These are phyloP conservation scores for Pyrenochaeta sp. DNA, from an alignment of 2,329 filamentous ascomycete species.

Conservation along the genomic window DNA sequence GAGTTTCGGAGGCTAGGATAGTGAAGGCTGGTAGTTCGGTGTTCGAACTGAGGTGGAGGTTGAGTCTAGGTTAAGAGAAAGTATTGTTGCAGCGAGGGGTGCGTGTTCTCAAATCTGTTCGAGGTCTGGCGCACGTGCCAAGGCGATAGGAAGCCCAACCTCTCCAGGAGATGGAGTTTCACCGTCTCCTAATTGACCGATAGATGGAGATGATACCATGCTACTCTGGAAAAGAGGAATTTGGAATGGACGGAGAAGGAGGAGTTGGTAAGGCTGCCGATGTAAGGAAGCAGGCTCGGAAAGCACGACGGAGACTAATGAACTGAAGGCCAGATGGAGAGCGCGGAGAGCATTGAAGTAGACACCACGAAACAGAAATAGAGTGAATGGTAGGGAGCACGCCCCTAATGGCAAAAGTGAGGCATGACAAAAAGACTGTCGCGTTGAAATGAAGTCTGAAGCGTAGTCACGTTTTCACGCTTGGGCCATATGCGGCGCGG, in stretches of 20 bases:
- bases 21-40: conserved; percentile 9
- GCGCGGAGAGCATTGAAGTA: conserved; percentile 1
- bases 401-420: conserved; percentile 4
- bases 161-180: conserved; percentile 2
- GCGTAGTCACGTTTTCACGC: conserved; percentile 28
- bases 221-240: conserved; percentile 10
- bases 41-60: conserved; percentile 2
- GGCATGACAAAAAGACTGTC: conserved; percentile 10
- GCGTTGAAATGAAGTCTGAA: conserved; percentile 18
- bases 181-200: conserved; percentile 1
- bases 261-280: conserved; percentile 27
- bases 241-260: conserved; percentile 17
- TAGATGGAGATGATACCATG: not conserved
- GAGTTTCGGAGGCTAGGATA: not conserved
- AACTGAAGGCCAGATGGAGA: conserved; percentile 13
- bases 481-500: conserved; percentile 25
- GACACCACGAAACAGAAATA: not conserved
- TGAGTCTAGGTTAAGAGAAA: conserved; percentile 6
- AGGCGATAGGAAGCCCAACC: conserved; percentile 20
- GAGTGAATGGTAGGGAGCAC: conserved; percentile 1
- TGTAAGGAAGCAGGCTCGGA: conserved; percentile 26
- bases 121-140: conserved; percentile 41
- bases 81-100: conserved; percentile 25
- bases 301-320: conserved; percentile 20
- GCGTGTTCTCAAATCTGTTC: conserved; percentile 35